These are phyloP conservation scores for Carex sylvatica DNA, from an alignment of 202 grass and related monocot genomes.

Conservation along the genomic window DNA sequence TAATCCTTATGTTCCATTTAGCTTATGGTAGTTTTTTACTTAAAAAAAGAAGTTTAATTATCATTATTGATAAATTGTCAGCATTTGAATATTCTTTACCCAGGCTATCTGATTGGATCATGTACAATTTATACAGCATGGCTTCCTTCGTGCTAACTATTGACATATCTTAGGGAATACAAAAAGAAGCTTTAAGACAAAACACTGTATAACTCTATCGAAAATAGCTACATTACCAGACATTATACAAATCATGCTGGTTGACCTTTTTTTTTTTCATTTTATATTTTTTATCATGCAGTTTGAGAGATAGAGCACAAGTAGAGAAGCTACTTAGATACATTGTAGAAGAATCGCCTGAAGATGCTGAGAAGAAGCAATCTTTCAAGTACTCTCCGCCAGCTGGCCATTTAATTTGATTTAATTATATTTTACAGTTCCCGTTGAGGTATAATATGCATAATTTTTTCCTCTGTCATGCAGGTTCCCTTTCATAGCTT, in stretches of 20 bases:
- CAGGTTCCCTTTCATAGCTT: conserved; percentile 99
- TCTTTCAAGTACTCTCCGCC: conserved; percentile 70
- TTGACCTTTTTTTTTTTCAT: not conserved
- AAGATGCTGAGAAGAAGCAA: conserved; percentile 78
- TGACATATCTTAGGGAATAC: not conserved
- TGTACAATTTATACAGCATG: not conserved
- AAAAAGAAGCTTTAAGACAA: not conserved
- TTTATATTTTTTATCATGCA: conserved; percentile 45
- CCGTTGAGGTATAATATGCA: not conserved
- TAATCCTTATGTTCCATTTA: not conserved
- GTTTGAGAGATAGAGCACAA: conserved; percentile 86
- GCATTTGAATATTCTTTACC: not conserved
- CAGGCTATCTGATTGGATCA: not conserved
- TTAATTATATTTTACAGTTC: conserved; percentile 9
- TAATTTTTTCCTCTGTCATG: conserved; percentile 23
- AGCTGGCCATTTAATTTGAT: conserved; percentile 23
- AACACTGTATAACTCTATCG: conserved; percentile 4
- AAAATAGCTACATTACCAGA: conserved; percentile 22
- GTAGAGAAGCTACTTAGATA: conserved; percentile 92
- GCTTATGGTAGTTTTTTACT: not conserved
- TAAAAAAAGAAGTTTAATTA: not conserved
- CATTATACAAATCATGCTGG: conserved; percentile 1
- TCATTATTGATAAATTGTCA: not conserved
- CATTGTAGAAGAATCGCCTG: conserved; percentile 84
- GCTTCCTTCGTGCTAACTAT: not conserved